A percentile compares a stretch with the other conserved stretches of the same genome.
phyloP scores from a whole-genome alignment of 176 grass and related monocot genomes.

The Guadua angustifolia region DNA sequence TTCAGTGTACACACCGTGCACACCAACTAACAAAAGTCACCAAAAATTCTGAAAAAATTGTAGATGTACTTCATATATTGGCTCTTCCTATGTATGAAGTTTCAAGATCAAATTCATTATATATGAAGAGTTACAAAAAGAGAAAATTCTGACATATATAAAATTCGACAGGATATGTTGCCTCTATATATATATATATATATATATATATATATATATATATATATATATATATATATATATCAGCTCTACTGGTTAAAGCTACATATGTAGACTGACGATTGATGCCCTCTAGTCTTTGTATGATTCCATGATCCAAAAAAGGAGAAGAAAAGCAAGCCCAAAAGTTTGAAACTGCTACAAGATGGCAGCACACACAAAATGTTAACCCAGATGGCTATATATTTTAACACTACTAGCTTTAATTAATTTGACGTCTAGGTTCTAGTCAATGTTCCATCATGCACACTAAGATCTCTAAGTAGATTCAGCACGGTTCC shows the following conservation, averaged over 20 bases:
- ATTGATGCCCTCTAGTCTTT: constrained; percentile 44
- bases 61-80: no score
- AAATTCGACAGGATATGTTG: no score
- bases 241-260: constrained; percentile 33
- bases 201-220: no score
- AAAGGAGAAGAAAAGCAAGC: constrained; percentile 10
- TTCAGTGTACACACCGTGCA: no score
- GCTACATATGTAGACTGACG: constrained; percentile 29
- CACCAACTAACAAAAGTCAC: no score
- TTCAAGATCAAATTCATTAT: no score
- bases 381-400: not conserved
- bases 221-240: no score
- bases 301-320: constrained; percentile 48
- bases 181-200: no score
- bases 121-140: no score
- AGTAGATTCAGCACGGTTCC: constrained; percentile 33
- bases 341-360: not conserved
- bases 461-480: constrained; percentile 37
- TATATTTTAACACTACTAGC: constrained; percentile 20
- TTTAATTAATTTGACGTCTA: constrained; percentile 27
- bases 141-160: no score
- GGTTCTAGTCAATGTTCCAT: constrained; percentile 32
- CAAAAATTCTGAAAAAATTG: no score
- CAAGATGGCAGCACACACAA: constrained; percentile 34
- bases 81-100: no score